Evolutionary conservation across 2,329 filamentous ascomycete species (phyloP).

Genomic region (Trichoderma hamatum): DNA sequence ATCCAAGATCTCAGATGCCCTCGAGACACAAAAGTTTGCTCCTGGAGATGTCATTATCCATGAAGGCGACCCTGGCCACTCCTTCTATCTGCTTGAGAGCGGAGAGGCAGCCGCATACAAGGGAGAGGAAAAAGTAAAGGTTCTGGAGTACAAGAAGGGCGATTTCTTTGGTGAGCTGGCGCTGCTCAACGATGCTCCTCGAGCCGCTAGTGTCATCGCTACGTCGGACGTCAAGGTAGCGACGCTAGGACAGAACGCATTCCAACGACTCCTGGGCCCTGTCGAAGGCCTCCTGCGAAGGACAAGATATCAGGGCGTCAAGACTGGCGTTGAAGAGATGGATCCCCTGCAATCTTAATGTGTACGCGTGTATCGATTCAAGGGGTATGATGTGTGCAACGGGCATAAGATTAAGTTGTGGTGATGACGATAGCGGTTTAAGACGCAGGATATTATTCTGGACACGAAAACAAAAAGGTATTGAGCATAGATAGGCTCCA

Average conservation of each 20-base stretch:
- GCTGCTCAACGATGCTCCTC: slow-evolving; percentile 87
- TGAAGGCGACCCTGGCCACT: slow-evolving; percentile 88
- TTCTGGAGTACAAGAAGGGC: slow-evolving; percentile 84
- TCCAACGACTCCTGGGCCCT: slow-evolving; percentile 88
- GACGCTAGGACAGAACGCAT: slow-evolving; percentile 88
- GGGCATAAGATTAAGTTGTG: slow-evolving; percentile 3
- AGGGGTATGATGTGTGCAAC: slow-evolving; percentile 11
- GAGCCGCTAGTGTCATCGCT: slow-evolving; percentile 85
- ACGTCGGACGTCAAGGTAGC: slow-evolving; percentile 90
- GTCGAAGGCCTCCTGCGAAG: slow-evolving; percentile 94
- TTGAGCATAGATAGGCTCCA: slow-evolving; percentile 22
- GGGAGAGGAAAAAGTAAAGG: slow-evolving; percentile 71
- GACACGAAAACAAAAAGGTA: slow-evolving; percentile 21
- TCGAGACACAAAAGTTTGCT: slow-evolving; percentile 87
- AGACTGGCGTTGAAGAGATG: slow-evolving; percentile 66
- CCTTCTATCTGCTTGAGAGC: slow-evolving; percentile 87
- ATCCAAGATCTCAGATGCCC: slow-evolving; percentile 94
- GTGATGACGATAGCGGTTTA: slow-evolving; percentile 13
- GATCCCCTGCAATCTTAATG: slow-evolving; percentile 60
- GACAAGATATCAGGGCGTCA: slow-evolving; percentile 64
- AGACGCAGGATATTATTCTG: slow-evolving; percentile 23
- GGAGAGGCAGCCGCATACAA: slow-evolving; percentile 89
- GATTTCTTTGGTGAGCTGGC: slow-evolving; percentile 98
- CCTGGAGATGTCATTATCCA: slow-evolving; percentile 81
- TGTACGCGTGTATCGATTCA: not conserved